phyloP scores from a whole-genome alignment of 2,329 filamentous ascomycete genomes.

The Microdochium bolleyi region DNA sequence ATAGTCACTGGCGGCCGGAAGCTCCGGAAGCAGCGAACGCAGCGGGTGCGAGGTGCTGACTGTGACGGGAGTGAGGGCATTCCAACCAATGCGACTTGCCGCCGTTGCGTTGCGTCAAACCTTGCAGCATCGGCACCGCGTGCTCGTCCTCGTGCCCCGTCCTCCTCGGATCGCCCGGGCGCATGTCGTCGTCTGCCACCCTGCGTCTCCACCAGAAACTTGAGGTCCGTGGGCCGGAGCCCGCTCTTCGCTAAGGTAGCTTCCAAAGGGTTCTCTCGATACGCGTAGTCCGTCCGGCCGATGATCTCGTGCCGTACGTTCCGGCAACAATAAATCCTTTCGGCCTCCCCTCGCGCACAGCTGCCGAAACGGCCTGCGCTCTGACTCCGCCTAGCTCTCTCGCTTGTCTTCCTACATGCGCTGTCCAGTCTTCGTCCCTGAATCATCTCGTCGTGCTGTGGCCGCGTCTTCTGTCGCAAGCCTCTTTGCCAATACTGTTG shows the following conservation, averaged over 20 bases:
- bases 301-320: no score
- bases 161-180: not conserved
- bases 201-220: not conserved
- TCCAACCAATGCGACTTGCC: not conserved
- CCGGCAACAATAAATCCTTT: no score
- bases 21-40: not conserved
- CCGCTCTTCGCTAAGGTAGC: no score
- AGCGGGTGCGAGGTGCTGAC: not conserved
- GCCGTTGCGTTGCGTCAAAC: not conserved
- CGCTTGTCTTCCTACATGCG: no score
- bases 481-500: not conserved
- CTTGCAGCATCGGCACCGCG: not conserved
- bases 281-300: no score
- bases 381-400: no score
- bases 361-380: no score
- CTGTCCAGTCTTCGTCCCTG: no score
- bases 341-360: no score
- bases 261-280: no score
- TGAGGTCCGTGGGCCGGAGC: no score
- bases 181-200: not conserved
- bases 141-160: not conserved
- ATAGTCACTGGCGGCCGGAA: not conserved
- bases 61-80: not conserved
- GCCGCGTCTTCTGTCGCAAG: not conserved
- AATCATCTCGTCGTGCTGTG: no score